Conservation (phyloP, 2,329 filamentous ascomycete species). For the Monosporascus sp. region DNA sequence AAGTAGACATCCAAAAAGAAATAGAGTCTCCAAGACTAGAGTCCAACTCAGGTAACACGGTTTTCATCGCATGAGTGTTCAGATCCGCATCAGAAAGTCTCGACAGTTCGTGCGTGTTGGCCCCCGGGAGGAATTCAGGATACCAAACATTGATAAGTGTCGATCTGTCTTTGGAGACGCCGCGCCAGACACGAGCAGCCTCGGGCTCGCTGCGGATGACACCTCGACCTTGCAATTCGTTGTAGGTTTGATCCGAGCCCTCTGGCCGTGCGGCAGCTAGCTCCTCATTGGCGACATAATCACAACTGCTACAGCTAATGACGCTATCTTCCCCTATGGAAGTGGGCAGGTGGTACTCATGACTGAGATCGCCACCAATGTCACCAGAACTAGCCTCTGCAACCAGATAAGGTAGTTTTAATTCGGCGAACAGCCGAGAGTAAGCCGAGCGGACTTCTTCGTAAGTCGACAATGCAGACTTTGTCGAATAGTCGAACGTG, state of each 20-base stretch:
- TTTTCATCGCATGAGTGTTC: constrained; percentile 58
- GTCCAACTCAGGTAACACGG: constrained; percentile 62
- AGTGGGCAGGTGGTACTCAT: constrained; percentile 87
- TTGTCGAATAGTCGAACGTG: constrained; percentile 71
- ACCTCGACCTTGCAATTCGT: background rate
- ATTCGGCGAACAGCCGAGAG: constrained; percentile 68
- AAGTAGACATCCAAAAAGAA: constrained; percentile 43
- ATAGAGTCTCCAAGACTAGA: constrained; percentile 58
- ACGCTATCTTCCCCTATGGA: constrained; percentile 80
- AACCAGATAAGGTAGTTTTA: constrained; percentile 77
- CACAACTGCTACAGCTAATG: constrained; percentile 67
- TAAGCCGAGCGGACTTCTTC: constrained; percentile 69
- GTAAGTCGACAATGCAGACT: constrained; percentile 76
- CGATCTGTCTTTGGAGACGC: constrained; percentile 61
- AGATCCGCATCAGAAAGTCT: constrained; percentile 26
- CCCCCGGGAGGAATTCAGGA: constrained; percentile 27
- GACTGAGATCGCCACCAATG: constrained; percentile 88
- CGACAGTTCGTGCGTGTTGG: background rate
- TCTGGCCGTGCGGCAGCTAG: constrained; percentile 46
- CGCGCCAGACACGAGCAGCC: constrained; percentile 46
- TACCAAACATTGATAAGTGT: constrained; percentile 68
- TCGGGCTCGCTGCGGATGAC: background rate
- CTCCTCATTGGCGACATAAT: constrained; percentile 81
- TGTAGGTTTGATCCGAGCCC: background rate
- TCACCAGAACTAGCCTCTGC: constrained; percentile 91